These are phyloP conservation scores for Aspergillus terreus DNA, from an alignment of 2,329 filamentous ascomycete species.

Conservation along the genomic window DNA sequence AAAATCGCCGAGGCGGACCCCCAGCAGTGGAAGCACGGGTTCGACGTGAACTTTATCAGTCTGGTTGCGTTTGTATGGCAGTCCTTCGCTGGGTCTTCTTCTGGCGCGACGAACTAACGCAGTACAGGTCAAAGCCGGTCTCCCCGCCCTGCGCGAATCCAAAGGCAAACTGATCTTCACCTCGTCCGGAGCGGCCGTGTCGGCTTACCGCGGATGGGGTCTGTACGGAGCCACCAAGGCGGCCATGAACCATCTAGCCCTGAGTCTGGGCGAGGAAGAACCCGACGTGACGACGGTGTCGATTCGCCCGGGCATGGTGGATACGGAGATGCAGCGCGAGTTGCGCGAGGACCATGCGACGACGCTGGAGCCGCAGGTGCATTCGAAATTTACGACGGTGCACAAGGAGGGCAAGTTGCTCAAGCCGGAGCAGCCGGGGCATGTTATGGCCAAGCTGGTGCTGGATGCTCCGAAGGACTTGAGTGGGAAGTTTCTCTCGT, in stretches of 20 bases:
- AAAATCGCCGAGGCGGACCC: slow-evolving; percentile 64
- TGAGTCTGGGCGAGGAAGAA: slow-evolving; percentile 28
- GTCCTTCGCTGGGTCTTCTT: slow-evolving; percentile 2
- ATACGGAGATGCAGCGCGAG: slow-evolving; percentile 46
- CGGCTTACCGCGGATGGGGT: slow-evolving; percentile 33
- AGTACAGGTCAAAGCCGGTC: slow-evolving; percentile 26
- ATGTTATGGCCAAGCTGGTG: slow-evolving; percentile 78
- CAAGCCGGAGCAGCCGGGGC: slow-evolving; percentile 76
- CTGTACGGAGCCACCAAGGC: slow-evolving; percentile 36
- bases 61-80: slow-evolving; percentile 67
- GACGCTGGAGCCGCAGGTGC: slow-evolving; percentile 56
- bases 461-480: slow-evolving; percentile 62
- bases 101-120: not conserved
- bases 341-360: slow-evolving; percentile 69
- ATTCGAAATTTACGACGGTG: slow-evolving; percentile 63
- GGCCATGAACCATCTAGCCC: slow-evolving; percentile 31
- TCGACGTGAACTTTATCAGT: slow-evolving; percentile 85
- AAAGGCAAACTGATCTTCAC: slow-evolving; percentile 36
- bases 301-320: slow-evolving; percentile 31
- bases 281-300: slow-evolving; percentile 26
- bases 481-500: slow-evolving; percentile 67
- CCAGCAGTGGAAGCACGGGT: slow-evolving; percentile 71
- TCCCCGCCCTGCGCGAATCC: slow-evolving; percentile 29
- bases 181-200: slow-evolving; percentile 31
- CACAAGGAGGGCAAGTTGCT: slow-evolving; percentile 70